A percentile compares a stretch with the other conserved stretches of the same genome.
phyloP scores from a whole-genome alignment of 1,139 yeast species.

The Suhomyces anneliseae region DNA sequence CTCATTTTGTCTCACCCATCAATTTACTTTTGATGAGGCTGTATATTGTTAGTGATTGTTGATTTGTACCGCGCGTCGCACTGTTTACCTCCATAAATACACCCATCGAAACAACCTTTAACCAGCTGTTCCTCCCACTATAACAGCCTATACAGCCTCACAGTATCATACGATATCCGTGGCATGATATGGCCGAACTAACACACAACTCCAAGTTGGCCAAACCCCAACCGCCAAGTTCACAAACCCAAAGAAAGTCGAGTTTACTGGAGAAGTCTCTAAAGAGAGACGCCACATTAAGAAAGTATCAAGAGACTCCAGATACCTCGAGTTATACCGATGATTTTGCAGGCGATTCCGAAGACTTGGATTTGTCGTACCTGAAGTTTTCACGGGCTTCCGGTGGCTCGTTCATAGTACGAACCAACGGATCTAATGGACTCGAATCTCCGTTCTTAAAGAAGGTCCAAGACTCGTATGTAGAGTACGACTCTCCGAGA shows the following conservation, averaged over 20 bases:
- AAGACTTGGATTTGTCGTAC: conserved; percentile 33
- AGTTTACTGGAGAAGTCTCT: conserved; percentile 8
- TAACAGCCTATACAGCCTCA: neutral
- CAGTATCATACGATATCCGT: neutral
- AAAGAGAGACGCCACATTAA: conserved; percentile 13
- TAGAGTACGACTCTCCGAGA: conserved; percentile 9
- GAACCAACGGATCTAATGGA: conserved; percentile 10
- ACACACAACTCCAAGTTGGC: neutral
- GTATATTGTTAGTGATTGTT: neutral
- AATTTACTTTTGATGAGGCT: no score
- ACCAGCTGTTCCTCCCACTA: neutral
- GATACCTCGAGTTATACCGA: conserved; percentile 14
- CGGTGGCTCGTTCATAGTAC: conserved; percentile 20
- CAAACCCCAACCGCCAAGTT: neutral
- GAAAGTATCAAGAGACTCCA: conserved; percentile 15
- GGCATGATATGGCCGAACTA: neutral
- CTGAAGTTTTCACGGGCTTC: conserved; percentile 39
- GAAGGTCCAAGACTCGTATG: conserved; percentile 23
- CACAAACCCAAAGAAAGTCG: conserved; percentile 5
- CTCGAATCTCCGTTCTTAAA: conserved; percentile 29
- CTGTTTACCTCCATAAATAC: conserved; percentile 1
- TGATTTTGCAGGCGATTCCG: conserved; percentile 26
- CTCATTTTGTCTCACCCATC: no score
- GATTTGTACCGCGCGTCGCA: conserved; percentile 8
- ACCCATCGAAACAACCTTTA: neutral